Percentiles rank a stretch among this genome's conserved stretches.
These are phyloP conservation scores for Metschnikowia hibisci DNA, from an alignment of 805 yeast species.

Conservation along the genomic window DNA sequence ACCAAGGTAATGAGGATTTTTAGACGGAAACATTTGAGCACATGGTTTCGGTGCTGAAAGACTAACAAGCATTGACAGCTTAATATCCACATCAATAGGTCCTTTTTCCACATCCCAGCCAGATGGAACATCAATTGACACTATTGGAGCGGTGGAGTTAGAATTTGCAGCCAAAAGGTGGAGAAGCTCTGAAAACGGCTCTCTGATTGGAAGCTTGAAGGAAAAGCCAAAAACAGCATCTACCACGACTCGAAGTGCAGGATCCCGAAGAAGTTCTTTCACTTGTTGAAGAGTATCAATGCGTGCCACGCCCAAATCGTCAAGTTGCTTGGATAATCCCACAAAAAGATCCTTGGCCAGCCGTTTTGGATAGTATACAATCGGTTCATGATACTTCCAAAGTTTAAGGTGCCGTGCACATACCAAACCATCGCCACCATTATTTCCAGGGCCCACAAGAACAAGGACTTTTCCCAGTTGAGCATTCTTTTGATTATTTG, in stretches of 20 bases:
- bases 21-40: constrained; percentile 44
- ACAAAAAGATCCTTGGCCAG: constrained; percentile 53
- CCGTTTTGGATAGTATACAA: constrained; percentile 72
- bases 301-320: constrained; percentile 58
- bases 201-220: constrained; percentile 81
- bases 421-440: constrained; percentile 95
- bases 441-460: constrained; percentile 93
- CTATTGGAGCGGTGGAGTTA: constrained; percentile 54
- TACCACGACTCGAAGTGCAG: constrained; percentile 40
- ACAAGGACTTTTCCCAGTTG: constrained; percentile 46
- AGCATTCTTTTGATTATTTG: constrained; percentile 6
- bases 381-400: constrained; percentile 70
- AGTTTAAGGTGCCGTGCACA: constrained; percentile 87
- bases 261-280: constrained; percentile 12
- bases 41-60: constrained; percentile 95
- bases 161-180: constrained; percentile 24
- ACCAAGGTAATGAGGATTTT: constrained; percentile 70
- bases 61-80: constrained; percentile 70
- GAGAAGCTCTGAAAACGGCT: constrained; percentile 58
- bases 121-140: constrained; percentile 88
- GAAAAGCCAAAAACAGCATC: constrained; percentile 94
- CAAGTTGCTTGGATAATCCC: constrained; percentile 63
- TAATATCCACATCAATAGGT: constrained; percentile 36
- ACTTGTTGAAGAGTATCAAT: constrained; percentile 38
- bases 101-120: constrained; percentile 97